Evolutionary conservation across 306 rosid genomes (phyloP), one percentile per base, ranked within the genome.

Genomic region (Pyrus betulifolia): DNA sequence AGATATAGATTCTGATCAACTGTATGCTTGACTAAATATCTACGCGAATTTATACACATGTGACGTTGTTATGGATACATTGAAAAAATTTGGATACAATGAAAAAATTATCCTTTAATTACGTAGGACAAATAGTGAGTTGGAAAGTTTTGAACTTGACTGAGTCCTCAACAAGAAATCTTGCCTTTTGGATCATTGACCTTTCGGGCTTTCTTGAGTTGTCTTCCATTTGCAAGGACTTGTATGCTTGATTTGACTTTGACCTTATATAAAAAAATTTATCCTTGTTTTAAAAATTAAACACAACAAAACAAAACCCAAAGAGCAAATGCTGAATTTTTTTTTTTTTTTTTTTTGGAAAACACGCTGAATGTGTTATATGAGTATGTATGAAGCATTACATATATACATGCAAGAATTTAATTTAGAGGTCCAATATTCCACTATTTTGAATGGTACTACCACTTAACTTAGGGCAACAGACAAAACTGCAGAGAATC

Each of bases 401-500:
- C 7, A 17, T 46, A 27, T 8, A 23, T 15, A 63, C 58, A 69
- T 22, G 38, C 14, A 13, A 42, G 40, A 46, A 55, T 70, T 9
- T 51, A 55, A 70, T 70, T 70, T 28, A 18, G 62, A 45, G 17
- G 44, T 21, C 21, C 61, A 8, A 15, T 25, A 45, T 4, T 30
- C 25, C 74, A 51, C 61, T 19, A 70, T 46, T 46, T 46, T 46
- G 25, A 57, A 57, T 57, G 18, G 22, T 21, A 27, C 3, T 18
- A 70, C 9, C 42, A 35, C 52, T 21, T 67, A 38, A 67, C 49
- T 21, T 10, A 11, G n/a, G 17, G 45, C 62, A 18, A 51, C 64
- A 71, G 52, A 55, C 76, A 62, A 72, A 72, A 33, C 18, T 33
- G 75, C 8, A n/a, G 38, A 71, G 31, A 72, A 54, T 72, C 60